These are phyloP conservation scores for Xylaria polymorpha DNA, from an alignment of 2,329 filamentous ascomycete species.

Conservation along the genomic window DNA sequence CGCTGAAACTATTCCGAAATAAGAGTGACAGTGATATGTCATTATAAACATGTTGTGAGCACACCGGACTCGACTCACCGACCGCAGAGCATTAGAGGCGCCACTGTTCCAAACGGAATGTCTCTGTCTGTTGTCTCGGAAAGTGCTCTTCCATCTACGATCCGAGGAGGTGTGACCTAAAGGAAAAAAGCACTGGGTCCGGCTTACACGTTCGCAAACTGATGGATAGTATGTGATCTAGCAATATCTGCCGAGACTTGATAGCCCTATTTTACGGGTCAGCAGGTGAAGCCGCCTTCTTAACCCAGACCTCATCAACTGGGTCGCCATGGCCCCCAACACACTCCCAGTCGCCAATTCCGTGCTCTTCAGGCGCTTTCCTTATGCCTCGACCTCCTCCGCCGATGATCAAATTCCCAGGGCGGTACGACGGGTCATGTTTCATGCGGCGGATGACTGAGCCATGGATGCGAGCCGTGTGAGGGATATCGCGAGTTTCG, in stretches of 20 bases:
- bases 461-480: constrained; percentile 75
- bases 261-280: not conserved
- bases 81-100: not conserved
- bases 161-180: not conserved
- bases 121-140: not conserved
- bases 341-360: constrained; percentile 79
- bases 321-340: constrained; percentile 72
- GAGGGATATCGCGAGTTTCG: constrained; percentile 80
- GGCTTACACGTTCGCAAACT: not conserved
- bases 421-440: constrained; percentile 71
- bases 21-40: not conserved
- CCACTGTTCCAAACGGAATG: not conserved
- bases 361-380: constrained; percentile 68
- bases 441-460: constrained; percentile 80
- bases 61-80: not conserved
- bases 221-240: not conserved
- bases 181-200: not conserved
- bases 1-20: not conserved
- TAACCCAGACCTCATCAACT: constrained; percentile 75
- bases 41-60: not conserved
- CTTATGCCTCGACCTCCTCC: constrained; percentile 78
- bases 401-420: constrained; percentile 82
- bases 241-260: not conserved
- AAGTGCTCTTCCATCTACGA: not conserved
- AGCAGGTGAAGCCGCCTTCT: constrained; percentile 44